These are phyloP conservation scores for Calophaca sinica DNA, from an alignment of 306 rosid species.

Conservation along the genomic window DNA sequence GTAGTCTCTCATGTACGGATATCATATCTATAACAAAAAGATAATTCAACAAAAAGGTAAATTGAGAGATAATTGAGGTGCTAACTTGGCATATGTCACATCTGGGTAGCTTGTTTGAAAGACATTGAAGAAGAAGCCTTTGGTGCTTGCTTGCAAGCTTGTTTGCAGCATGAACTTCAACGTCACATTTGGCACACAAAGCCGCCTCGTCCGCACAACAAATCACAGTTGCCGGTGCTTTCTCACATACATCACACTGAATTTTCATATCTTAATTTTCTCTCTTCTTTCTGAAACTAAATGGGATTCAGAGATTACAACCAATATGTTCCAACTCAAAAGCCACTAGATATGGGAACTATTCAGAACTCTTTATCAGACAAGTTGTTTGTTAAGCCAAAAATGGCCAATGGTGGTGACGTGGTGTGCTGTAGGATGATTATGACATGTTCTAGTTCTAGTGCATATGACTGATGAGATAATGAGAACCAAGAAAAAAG, in stretches of 20 bases:
- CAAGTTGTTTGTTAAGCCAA: background rate
- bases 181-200: conserved; percentile 86
- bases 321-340: no score
- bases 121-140: conserved; percentile 86
- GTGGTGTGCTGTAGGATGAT: background rate
- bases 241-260: conserved; percentile 98
- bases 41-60: no score
- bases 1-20: no score
- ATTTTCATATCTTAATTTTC: conserved; percentile 65
- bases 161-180: conserved; percentile 97
- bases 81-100: conserved; percentile 95
- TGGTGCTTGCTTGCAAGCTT: conserved; percentile 98
- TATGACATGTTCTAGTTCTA: background rate
- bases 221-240: conserved; percentile 85
- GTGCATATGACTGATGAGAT: background rate
- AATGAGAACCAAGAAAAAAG: no score
- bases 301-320: no score
- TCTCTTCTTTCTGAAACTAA: background rate
- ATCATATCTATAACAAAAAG: no score
- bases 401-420: background rate
- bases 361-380: background rate
- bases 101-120: conserved; percentile 85
- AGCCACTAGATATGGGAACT: background rate
- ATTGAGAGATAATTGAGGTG: background rate
- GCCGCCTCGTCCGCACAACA: conserved; percentile 99